Percentiles rank a stretch among this genome's conserved stretches.
phyloP scores from a whole-genome alignment of 805 yeast genomes.

The Tetrapisispora taiwanensis region DNA sequence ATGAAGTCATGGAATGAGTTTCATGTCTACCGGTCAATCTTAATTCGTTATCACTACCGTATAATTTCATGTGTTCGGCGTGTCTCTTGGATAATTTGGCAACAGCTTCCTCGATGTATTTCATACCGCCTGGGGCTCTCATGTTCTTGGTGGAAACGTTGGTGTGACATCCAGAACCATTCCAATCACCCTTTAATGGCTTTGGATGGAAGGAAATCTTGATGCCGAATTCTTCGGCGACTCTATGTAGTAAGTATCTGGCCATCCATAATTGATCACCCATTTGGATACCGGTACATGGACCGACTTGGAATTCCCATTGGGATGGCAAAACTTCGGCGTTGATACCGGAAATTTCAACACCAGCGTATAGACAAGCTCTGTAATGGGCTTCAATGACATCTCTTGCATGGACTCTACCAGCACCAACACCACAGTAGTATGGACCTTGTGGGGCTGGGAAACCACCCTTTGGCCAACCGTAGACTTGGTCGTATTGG shows the following conservation, averaged over 20 bases:
- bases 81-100: slow-evolving; percentile 93
- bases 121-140: slow-evolving; percentile 97
- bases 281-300: slow-evolving; percentile 90
- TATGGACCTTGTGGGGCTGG: slow-evolving; percentile 99
- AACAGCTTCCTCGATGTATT: slow-evolving; percentile 82
- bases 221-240: slow-evolving; percentile 97
- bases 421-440: slow-evolving; percentile 99
- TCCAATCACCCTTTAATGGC: slow-evolving; percentile 98
- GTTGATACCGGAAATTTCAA: slow-evolving; percentile 88
- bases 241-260: slow-evolving; percentile 84
- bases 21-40: slow-evolving; percentile 98
- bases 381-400: slow-evolving; percentile 98
- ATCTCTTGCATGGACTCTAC: slow-evolving; percentile 96
- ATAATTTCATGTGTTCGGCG: slow-evolving; percentile 86
- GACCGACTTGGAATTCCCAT: slow-evolving; percentile 99
- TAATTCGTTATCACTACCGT: slow-evolving; percentile 89
- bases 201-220: slow-evolving; percentile 98
- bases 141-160: slow-evolving; percentile 86
- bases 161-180: slow-evolving; percentile 99
- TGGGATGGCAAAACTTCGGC: slow-evolving; percentile 99
- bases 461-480: slow-evolving; percentile 99
- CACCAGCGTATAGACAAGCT: slow-evolving; percentile 91
- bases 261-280: slow-evolving; percentile 97
- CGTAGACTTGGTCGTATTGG: slow-evolving; percentile 79
- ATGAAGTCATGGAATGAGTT: slow-evolving; percentile 86